Base-by-base conservation (phyloP, 768 basidiomycete genomes). In the Kwoniella shandongensis region DNA sequence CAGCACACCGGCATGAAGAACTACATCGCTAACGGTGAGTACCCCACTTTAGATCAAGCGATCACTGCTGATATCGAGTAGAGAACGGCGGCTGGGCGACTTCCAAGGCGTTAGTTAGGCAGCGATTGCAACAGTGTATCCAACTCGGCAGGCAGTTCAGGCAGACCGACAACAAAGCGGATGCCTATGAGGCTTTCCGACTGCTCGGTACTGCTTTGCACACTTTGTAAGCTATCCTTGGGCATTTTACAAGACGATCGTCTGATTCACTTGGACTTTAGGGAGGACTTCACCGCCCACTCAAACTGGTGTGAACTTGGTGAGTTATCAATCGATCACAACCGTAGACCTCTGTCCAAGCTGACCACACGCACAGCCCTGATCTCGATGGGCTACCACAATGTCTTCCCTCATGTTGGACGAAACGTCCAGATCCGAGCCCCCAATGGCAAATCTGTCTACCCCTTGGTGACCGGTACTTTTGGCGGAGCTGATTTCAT, bases 331-430 rank as follows among this genome's bases (percentile, higher is more conserved):
- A 30, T 30, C 22, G 35, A 8, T n/a, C 26, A 17, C 38, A 8
- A 6, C 20, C 26, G 27, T 13, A 22, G 7, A 25, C 15, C n/a
- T 22, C 12, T 27, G 32, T 29, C 22, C 12, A 23, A 30, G 15
- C 27, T 32, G 10, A 17, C 12, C 20, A 1, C 0, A 7, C 27
- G 30, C 5, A 35, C 46, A 64, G 81, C 84, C 0, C 82, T 97
- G 12, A 83, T 86, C 32, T 80, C 81, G 0, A 79, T 91, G 79
- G 93, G 92, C 0, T 79, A 91, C 72, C 62, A 74, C 0, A 79
- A 90, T 40, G 86, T 94, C 2, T 97, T 96, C 77, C 75, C 84
- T 26, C 92, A 97, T 65, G 88, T 94, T 29, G 93, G 93, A 4
- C 86, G 89, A 53, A 82, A 81, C 45, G 86, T 86, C 10, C 81